Base-by-base conservation (phyloP, 805 yeast genomes). In the Komagataella pseudopastoris region DNA sequence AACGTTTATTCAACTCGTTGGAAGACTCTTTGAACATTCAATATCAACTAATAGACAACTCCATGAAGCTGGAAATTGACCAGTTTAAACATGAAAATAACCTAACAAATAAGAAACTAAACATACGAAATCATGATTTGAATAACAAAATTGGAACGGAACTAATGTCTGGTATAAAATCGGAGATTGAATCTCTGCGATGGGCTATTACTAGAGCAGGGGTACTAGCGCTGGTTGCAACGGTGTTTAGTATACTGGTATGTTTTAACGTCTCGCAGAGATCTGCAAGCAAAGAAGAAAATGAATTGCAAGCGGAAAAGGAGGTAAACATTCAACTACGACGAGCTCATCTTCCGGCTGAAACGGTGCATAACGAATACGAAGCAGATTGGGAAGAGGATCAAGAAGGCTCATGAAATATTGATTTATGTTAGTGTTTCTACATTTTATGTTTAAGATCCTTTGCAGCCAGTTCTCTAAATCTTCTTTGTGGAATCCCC, bases 151-250 rank as follows among this genome's bases (percentile, higher is more conserved):
- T 91, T 53, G 79, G 86, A 22, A 85, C 93, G 4, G 85, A 85
- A 57, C 74, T 93, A 57, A 80, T 82, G 54, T 81, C 93, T 39
- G 93, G 87, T 6, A 77, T 89, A 62, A 80, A 88, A 61, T 83
- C 93, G 0, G 93, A 88, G 52, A 86, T 88, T 52, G 99, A 91
- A 66, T 80, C 83, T 53, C 72, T 91, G 54, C 74, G 98, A 59
- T 91, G 99, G 99, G 88, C 88, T 60, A 80, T 91, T 47, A 89
- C 96, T 1, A 74, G 96, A 52, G 78, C 93, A 63, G 97, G 97
- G 7, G 70, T 93, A 39, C 71, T 86, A 47, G 87, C 93, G 1
- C 82, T 89, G 39, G 65, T 85, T 20, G 70, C 81, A 1, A 72
- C 84, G 55, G 86, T 86, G 1, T 76, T 80, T 51, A 71, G 80